phyloP scores from a whole-genome alignment of 257 asterid genomes.

The Hygrophila difformis region DNA sequence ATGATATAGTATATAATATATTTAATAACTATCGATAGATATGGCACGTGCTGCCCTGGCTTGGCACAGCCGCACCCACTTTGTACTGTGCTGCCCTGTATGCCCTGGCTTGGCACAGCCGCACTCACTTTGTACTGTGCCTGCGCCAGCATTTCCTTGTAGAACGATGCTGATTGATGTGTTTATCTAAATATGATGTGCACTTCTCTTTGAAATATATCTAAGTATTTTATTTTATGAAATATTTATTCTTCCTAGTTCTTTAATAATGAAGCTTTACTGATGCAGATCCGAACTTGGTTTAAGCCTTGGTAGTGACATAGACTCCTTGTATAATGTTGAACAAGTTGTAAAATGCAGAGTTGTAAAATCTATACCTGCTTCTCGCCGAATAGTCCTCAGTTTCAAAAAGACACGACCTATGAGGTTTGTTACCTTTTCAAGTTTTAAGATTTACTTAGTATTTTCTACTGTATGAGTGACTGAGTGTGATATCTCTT shows the following conservation, averaged over 20 bases:
- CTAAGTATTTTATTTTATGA: background rate
- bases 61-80: no score
- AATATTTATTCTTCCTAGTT: no score
- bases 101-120: no score
- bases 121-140: no score
- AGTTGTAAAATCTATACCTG: slow-evolving; percentile 60
- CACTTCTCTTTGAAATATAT: background rate
- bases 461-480: no score
- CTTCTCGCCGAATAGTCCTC: slow-evolving; percentile 62
- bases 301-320: slow-evolving; percentile 66
- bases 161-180: slow-evolving; percentile 9
- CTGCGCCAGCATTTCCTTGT: no score
- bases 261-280: background rate
- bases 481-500: no score
- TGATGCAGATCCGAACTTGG: slow-evolving; percentile 91
- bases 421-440: slow-evolving; percentile 44
- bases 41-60: no score
- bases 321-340: slow-evolving; percentile 72
- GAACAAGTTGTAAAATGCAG: slow-evolving; percentile 98
- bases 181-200: background rate
- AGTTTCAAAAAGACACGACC: slow-evolving; percentile 73
- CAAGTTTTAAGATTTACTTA: no score
- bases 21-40: no score
- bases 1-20: no score
- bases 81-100: no score